Conservation (phyloP, 768 basidiomycete genomes). For the Filobasidium wieringae region DNA sequence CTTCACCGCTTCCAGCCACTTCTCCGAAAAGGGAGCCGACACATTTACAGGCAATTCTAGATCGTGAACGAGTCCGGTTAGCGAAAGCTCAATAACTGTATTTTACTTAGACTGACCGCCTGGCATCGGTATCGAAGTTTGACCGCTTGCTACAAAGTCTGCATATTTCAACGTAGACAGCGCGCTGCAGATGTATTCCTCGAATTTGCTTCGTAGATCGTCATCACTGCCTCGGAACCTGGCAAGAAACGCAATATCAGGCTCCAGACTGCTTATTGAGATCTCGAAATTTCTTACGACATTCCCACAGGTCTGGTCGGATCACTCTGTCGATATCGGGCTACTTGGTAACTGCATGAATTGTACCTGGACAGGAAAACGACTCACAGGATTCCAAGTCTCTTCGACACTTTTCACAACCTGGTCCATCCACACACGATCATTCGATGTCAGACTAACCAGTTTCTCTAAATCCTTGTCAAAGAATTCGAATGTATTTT, state of each 20-base stretch:
- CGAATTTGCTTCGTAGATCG: conserved; percentile 81
- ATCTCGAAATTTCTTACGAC: conserved; percentile 46
- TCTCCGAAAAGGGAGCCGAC: conserved; percentile 63
- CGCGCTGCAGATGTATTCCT: conserved; percentile 85
- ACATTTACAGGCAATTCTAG: conserved; percentile 14
- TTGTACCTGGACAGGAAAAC: not conserved
- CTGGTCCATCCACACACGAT: conserved; percentile 97
- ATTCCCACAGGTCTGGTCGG: conserved; percentile 49
- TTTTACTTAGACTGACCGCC: conserved; percentile 17
- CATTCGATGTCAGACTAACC: conserved; percentile 73
- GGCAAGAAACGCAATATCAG: too few relatives aligned
- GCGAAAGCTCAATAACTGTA: not conserved
- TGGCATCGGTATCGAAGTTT: conserved; percentile 39
- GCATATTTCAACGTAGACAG: conserved; percentile 80
- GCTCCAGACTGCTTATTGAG: not conserved
- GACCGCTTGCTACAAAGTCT: conserved; percentile 64
- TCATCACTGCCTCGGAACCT: conserved; percentile 95
- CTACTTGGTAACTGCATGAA: not conserved
- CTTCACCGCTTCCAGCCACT: conserved; percentile 82
- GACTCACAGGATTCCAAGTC: conserved; percentile 26
- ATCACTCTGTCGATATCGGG: conserved; percentile 47
- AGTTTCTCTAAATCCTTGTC: conserved; percentile 68
- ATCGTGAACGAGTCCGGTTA: not conserved
- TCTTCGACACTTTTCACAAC: conserved; percentile 39
- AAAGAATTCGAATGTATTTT: conserved; percentile 71